Evolutionary conservation across 352 stramenopile species (phyloP), one percentile per base, ranked within the genome.

Genomic region (Peronospora destructor): DNA sequence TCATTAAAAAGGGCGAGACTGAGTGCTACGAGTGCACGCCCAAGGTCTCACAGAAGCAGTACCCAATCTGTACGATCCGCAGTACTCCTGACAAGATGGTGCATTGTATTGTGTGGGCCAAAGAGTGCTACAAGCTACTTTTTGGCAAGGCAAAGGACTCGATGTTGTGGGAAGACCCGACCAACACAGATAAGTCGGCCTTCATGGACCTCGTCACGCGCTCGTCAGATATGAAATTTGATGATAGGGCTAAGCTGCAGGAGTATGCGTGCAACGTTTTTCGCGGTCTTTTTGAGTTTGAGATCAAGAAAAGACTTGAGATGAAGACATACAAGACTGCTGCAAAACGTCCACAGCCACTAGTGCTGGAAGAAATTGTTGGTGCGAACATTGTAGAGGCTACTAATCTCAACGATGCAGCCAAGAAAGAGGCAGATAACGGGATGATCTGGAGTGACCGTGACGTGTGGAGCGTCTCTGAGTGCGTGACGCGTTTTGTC

Each of bases 31-130:
- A 99, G 73, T 99, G 97, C 76, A 92, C 96, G 23, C 83, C 92
- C 30, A 93, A 94, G 46, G 84, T 88, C 65, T 77, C 96, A 53
- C 49, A 97, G 52, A 99, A 99, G 63, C 92, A 98, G 21, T 99
- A 99, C 70, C 96, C 97, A 16, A 99, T 99, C 64, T 99, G 97
- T 70, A 99, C 97, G 34, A 99, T 99, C 68, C 88, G 97, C 61
- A 95, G 83, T 37, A 99, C 97, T 12, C 97, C 97, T 0, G 94
- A 96, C 65, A 98, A 98, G 76, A 97, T 98, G 51, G 97, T 99
- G 23, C 97, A 99, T 73, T 99, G 95, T 68, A 98, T 99, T 57
- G 97, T 99, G 23, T 99, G 97, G 97, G 95, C 94, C 32, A 94
- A 94, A 44, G 84, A 94, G 59, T 94, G 78, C 60, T 94, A 90